phyloP scores from a whole-genome alignment of 768 basidiomycete genomes.

The Asterophora lycoperdoides region DNA sequence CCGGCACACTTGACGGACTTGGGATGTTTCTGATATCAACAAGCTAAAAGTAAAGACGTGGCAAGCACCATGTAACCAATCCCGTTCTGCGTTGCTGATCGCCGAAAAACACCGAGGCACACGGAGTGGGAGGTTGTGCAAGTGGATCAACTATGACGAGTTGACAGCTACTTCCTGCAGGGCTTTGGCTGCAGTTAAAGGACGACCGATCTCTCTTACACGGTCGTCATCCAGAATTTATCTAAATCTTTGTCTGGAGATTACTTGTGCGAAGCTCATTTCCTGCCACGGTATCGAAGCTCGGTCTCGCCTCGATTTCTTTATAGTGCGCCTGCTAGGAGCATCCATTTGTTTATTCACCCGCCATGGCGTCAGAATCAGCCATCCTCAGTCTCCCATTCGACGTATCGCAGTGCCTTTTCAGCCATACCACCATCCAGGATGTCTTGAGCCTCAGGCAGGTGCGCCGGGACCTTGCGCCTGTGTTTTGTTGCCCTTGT shows the following conservation, averaged over 20 bases:
- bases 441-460: constrained; percentile 44
- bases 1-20: no score
- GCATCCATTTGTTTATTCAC: background rate
- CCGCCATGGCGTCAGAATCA: background rate
- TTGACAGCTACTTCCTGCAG: no score
- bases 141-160: constrained; percentile 15
- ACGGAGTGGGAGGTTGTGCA: constrained; percentile 6
- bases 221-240: no score
- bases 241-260: no score
- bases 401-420: constrained; percentile 44
- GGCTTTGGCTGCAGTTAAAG: no score
- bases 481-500: no score
- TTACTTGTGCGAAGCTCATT: no score
- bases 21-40: background rate
- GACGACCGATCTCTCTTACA: no score
- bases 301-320: background rate
- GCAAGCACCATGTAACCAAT: no score
- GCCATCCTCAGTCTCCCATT: constrained; percentile 34
- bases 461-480: constrained; percentile 28
- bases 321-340: background rate
- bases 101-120: constrained; percentile 14
- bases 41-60: no score
- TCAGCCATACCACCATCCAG: constrained; percentile 35
- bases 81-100: no score
- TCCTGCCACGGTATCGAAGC: no score